Evolutionary conservation across 1,284 basidiomycete species (phyloP).

Genomic region (Cryptococcus neoformans): DNA sequence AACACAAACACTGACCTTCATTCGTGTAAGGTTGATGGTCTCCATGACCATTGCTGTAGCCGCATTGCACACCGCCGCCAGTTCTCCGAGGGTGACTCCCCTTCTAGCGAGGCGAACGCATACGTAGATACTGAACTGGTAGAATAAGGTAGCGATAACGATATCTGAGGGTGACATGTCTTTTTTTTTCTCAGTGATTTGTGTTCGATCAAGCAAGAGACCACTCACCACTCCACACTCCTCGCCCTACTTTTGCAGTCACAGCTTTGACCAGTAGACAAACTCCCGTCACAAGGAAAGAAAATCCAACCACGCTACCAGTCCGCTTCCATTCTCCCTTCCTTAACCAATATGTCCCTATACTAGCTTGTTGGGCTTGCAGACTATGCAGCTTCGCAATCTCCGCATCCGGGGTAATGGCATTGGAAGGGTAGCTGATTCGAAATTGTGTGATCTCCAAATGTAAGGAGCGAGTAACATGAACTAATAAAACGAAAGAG

Average conservation of each 20-base stretch:
- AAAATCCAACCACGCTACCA: slow-evolving; percentile 43
- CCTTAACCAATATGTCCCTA: slow-evolving; percentile 39
- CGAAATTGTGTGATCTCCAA: slow-evolving; percentile 54
- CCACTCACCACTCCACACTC: slow-evolving; percentile 43
- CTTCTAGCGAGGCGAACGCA: slow-evolving; percentile 85
- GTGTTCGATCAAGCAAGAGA: neutral
- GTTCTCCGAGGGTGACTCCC: slow-evolving; percentile 92
- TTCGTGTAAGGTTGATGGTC: slow-evolving; percentile 72
- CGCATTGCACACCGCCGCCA: slow-evolving; percentile 81
- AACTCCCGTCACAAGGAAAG: slow-evolving; percentile 43
- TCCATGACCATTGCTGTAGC: slow-evolving; percentile 86
- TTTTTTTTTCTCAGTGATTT: slow-evolving; percentile 36
- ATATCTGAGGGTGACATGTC: slow-evolving; percentile 79
- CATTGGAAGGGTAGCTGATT: neutral
- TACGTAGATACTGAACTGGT: slow-evolving; percentile 86
- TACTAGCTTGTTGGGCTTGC: neutral
- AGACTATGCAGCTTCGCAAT: neutral
- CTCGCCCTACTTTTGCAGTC: slow-evolving; percentile 37
- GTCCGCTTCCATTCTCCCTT: slow-evolving; percentile 46
- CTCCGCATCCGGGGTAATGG: neutral
- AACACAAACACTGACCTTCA: slow-evolving; percentile 58
- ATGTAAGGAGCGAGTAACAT: slow-evolving; percentile 70
- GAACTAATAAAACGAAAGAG: slow-evolving; percentile 70
- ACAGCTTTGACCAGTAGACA: slow-evolving; percentile 44
- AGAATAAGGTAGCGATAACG: slow-evolving; percentile 71